Evolutionary conservation across 441 rosid species (phyloP).

Genomic region (Syzygium syzygioides): DNA sequence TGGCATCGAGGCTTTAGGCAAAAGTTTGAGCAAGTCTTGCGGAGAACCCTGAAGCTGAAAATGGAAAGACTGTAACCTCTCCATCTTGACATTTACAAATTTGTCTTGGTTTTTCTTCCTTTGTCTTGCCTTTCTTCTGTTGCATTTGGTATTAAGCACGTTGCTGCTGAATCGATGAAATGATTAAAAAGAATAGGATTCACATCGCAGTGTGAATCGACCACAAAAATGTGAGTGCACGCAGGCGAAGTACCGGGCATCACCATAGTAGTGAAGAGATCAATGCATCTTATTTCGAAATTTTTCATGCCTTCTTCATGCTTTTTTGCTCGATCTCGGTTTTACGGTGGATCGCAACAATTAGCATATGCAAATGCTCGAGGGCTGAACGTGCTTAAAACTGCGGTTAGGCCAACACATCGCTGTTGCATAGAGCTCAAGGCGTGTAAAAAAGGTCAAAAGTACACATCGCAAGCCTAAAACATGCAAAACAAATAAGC

Average conservation of each 20-base stretch:
- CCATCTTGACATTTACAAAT: not conserved
- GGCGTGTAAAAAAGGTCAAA: accelerated
- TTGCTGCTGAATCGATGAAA: not conserved
- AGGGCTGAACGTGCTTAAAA: not conserved
- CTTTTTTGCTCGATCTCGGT: not conserved
- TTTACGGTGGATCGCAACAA: not conserved
- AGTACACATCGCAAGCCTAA: not conserved
- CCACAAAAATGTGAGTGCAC: not conserved
- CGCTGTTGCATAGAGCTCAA: not conserved
- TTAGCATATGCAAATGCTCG: not conserved
- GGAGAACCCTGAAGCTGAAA: not conserved
- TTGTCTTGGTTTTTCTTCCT: not conserved
- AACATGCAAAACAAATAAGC: not conserved
- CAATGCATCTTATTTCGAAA: not conserved
- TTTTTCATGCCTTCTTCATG: not conserved
- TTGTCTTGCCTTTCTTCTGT: not conserved
- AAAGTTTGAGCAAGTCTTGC: not conserved
- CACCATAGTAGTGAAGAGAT: not conserved
- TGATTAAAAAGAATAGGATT: not conserved
- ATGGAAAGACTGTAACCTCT: not conserved
- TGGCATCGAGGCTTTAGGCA: not conserved
- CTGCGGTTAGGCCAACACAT: not conserved
- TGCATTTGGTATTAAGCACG: not conserved
- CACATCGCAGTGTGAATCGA: not conserved
- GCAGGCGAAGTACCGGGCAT: not conserved